Evolutionary conservation across 2,329 filamentous ascomycete genomes (phyloP).

Genomic region (Microdochium trichocladiopsis): DNA sequence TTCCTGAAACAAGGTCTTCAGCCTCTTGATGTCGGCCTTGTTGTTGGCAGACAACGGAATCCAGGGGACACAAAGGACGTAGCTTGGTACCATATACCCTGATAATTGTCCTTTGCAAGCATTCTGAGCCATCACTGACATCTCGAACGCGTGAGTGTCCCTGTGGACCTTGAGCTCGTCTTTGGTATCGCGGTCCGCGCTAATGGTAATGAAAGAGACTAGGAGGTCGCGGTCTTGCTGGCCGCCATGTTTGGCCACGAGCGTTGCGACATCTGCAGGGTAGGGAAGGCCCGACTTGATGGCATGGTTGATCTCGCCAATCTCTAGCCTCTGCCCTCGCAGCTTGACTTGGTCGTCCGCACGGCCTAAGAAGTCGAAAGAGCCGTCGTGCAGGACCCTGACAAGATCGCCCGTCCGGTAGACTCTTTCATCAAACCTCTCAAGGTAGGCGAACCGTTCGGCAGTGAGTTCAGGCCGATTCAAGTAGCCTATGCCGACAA

Average conservation of each 20-base stretch:
- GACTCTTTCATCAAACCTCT: slow-evolving; percentile 50
- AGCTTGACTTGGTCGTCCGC: slow-evolving; percentile 91
- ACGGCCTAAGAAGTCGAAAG: slow-evolving; percentile 81
- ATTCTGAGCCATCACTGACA: slow-evolving; percentile 42
- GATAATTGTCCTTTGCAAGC: slow-evolving; percentile 67
- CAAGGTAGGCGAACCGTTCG: slow-evolving; percentile 66
- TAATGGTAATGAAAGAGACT: slow-evolving; percentile 63
- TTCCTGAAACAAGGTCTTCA: slow-evolving; percentile 59
- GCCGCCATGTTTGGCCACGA: slow-evolving; percentile 63
- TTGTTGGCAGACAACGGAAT: slow-evolving; percentile 85
- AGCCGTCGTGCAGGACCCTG: slow-evolving; percentile 69
- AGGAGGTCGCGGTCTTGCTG: slow-evolving; percentile 71
- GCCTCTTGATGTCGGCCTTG: slow-evolving; percentile 69
- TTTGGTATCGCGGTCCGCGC: background rate
- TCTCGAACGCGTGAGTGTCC: slow-evolving; percentile 23
- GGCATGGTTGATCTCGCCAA: slow-evolving; percentile 83
- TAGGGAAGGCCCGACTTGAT: slow-evolving; percentile 54
- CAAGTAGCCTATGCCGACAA: slow-evolving; percentile 86
- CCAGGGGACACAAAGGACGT: slow-evolving; percentile 62
- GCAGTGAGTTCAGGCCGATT: slow-evolving; percentile 70
- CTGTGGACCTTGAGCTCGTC: slow-evolving; percentile 14
- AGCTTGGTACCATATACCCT: slow-evolving; percentile 85
- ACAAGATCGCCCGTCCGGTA: slow-evolving; percentile 91
- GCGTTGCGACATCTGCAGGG: slow-evolving; percentile 65
- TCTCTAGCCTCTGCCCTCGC: slow-evolving; percentile 80